phyloP scores from a whole-genome alignment of 2,329 filamentous ascomycete genomes.

The Stylonectria norvegica region DNA sequence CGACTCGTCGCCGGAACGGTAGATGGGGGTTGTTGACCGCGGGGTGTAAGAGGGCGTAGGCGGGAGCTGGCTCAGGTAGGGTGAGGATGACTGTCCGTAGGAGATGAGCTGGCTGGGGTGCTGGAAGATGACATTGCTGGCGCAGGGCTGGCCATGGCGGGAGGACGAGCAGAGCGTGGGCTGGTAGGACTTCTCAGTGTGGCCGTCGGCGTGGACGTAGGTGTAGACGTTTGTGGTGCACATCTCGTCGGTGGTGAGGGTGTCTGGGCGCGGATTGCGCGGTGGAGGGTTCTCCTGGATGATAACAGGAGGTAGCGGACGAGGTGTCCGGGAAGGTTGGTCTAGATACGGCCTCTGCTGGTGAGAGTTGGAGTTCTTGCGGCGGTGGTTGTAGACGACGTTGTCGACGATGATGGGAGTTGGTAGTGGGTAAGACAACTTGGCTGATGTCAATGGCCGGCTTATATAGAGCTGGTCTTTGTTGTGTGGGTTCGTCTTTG shows the following conservation, averaged over 20 bases:
- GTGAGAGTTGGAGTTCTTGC: slow-evolving; percentile 12
- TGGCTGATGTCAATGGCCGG: slow-evolving; percentile 12
- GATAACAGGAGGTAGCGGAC: slow-evolving; percentile 17
- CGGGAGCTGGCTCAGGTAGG: slow-evolving; percentile 35
- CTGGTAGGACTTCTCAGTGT: slow-evolving; percentile 32
- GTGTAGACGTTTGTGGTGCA: slow-evolving; percentile 48
- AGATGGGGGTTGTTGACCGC: slow-evolving; percentile 29
- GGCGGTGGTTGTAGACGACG: slow-evolving; percentile 17
- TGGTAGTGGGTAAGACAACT: slow-evolving; percentile 19
- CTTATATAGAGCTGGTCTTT: not conserved
- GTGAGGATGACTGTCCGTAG: slow-evolving; percentile 29
- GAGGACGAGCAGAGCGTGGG: slow-evolving; percentile 38
- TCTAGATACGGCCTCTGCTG: slow-evolving; percentile 7
- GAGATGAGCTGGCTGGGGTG: slow-evolving; percentile 39
- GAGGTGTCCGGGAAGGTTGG: slow-evolving; percentile 7
- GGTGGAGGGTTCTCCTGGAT: slow-evolving; percentile 20
- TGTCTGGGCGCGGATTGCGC: slow-evolving; percentile 19
- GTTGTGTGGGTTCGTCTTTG: not conserved
- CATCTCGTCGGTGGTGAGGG: slow-evolving; percentile 40
- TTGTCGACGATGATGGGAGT: slow-evolving; percentile 20
- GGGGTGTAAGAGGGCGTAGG: slow-evolving; percentile 39
- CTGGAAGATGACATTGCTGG: slow-evolving; percentile 38
- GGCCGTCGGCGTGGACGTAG: slow-evolving; percentile 46
- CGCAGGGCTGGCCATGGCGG: slow-evolving; percentile 40
- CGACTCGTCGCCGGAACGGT: slow-evolving; percentile 38